Evolutionary conservation across 345 rosid species (phyloP).

Genomic region (Populus tremula): DNA sequence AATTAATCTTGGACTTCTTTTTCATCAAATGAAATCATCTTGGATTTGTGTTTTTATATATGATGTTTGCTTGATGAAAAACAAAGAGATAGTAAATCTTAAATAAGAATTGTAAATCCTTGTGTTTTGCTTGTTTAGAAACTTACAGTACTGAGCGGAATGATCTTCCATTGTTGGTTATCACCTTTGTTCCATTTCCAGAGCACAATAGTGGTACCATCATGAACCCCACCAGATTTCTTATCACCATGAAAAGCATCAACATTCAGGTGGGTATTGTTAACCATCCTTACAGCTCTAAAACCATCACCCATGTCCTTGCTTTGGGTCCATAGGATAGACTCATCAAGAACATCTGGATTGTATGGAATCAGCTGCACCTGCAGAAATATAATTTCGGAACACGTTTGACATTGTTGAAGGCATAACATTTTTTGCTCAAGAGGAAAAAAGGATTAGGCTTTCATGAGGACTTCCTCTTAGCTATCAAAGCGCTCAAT

Average conservation of each 20-base stretch:
- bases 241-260: conserved; percentile 81
- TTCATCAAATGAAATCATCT: neutral
- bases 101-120: neutral
- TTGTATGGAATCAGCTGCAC: conserved; percentile 59
- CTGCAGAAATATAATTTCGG: conserved; percentile 34
- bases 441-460: neutral
- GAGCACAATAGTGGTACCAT: conserved; percentile 69
- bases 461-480: neutral
- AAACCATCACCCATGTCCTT: conserved; percentile 46
- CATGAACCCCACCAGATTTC: conserved; percentile 67
- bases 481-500: neutral
- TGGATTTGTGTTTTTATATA: neutral
- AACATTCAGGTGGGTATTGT: conserved; percentile 56
- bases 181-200: conserved; percentile 86
- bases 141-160: conserved; percentile 59
- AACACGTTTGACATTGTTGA: neutral
- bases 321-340: conserved; percentile 73
- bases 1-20: neutral
- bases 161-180: conserved; percentile 84
- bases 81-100: neutral
- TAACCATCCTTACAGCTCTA: conserved; percentile 66
- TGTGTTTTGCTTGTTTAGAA: conserved; percentile 6
- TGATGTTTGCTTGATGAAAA: neutral
- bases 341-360: conserved; percentile 56
- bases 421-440: neutral